A percentile compares a stretch with the other conserved stretches of the same genome.
phyloP scores from a whole-genome alignment of 2,329 filamentous ascomycete species.

The Beauveria sp. region DNA sequence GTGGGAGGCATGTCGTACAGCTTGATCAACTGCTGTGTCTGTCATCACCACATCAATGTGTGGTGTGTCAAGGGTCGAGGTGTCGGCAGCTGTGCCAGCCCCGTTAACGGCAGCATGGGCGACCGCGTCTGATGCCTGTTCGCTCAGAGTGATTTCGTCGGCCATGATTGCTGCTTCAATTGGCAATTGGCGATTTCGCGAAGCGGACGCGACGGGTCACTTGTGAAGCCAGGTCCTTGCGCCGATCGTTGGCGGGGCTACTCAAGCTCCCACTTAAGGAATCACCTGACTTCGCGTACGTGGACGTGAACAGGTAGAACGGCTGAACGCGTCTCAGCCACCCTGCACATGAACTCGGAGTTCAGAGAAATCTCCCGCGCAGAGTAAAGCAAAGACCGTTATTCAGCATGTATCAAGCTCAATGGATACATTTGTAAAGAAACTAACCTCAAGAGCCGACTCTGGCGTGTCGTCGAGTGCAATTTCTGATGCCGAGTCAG shows the following conservation, averaged over 20 bases:
- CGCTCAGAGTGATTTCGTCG: conserved; percentile 20
- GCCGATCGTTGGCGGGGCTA: conserved; percentile 2
- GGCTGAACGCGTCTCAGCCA: conserved; percentile 3
- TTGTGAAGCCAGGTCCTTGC: neutral
- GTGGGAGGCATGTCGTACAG: conserved; percentile 26
- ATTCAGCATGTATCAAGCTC: neutral
- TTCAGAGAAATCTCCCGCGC: neutral
- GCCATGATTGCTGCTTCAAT: conserved; percentile 20
- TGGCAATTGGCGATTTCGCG: neutral
- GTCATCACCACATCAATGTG: conserved; percentile 36
- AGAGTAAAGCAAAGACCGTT: neutral
- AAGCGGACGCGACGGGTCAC: neutral
- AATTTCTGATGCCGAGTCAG: neutral
- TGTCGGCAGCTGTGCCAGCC: neutral
- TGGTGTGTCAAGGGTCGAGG: conserved; percentile 15
- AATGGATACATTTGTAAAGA: conserved; percentile 14
- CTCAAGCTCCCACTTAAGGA: neutral
- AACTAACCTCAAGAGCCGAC: conserved; percentile 2
- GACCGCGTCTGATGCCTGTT: conserved; percentile 7
- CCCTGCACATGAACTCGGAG: neutral
- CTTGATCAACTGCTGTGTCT: conserved; percentile 34
- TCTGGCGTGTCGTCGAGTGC: neutral
- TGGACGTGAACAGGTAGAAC: neutral
- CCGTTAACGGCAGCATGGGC: neutral
- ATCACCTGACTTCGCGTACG: conserved; percentile 11